A percentile compares a stretch with the other conserved stretches of the same genome.
Evolutionary conservation across 2,329 filamentous ascomycete species (phyloP).

Genomic region (Penicillium sp.): DNA sequence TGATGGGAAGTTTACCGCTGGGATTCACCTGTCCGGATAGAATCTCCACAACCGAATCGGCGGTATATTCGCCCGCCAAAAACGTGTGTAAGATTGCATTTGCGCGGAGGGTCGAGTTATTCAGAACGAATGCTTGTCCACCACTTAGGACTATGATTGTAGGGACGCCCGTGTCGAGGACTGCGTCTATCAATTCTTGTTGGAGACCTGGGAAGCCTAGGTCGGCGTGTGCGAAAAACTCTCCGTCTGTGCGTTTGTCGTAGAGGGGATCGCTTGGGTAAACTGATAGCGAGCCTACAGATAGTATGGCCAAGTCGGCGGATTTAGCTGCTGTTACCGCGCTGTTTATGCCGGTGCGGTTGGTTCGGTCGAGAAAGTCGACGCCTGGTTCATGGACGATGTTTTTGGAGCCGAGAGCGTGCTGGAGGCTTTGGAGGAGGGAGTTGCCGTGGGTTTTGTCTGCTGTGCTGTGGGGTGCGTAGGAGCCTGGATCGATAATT

Average conservation of each 20-base stretch:
- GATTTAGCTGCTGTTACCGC: background rate
- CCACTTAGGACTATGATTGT: background rate
- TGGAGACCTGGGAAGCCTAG: background rate
- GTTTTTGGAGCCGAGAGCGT: background rate
- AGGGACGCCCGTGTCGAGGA: background rate
- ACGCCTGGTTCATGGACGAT: background rate
- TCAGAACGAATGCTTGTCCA: background rate
- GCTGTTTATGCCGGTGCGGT: background rate
- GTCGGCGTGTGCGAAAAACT: background rate
- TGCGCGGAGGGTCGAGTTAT: slow-evolving; percentile 1
- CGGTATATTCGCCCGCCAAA: background rate
- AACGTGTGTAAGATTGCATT: slow-evolving; percentile 1
- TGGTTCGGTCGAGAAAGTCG: background rate
- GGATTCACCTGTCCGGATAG: background rate
- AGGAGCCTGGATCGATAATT: background rate
- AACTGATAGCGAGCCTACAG: background rate
- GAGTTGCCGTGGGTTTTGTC: background rate
- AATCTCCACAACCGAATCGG: background rate
- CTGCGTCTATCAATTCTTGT: background rate
- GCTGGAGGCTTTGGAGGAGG: background rate
- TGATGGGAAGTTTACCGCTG: slow-evolving; percentile 1
- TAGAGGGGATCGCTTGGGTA: background rate
- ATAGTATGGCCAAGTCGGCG: background rate
- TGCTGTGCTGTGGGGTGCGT: background rate
- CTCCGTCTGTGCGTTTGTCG: background rate